Conservation (phyloP, 345 rosid species). For the Odontarrhena argentea region DNA sequence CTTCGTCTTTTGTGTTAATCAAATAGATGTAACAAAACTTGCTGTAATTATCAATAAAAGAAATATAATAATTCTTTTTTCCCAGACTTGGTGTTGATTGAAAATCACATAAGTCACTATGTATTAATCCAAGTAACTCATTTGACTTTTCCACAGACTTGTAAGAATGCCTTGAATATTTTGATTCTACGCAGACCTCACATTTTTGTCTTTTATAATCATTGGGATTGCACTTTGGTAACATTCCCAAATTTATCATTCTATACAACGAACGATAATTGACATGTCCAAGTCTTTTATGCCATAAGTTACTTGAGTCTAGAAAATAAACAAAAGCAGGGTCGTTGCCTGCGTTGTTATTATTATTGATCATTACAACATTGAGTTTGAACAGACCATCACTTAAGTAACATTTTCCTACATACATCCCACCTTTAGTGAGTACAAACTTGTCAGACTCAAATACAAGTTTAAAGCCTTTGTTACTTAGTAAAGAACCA, state of each 20-base stretch:
- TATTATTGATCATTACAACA: neutral
- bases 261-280: neutral
- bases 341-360: neutral
- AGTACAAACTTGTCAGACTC: neutral
- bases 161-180: neutral
- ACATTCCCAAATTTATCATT: neutral
- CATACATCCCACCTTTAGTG: constrained; percentile 20
- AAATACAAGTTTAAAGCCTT: neutral
- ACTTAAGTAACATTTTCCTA: neutral
- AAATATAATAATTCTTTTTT: no score
- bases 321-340: neutral
- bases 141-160: neutral
- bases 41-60: no score
- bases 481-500: neutral
- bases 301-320: neutral
- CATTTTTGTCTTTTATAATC: neutral
- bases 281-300: neutral
- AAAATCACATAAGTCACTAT: no score
- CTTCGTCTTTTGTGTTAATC: neutral
- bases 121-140: neutral
- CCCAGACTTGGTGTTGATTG: no score
- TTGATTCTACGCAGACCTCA: neutral
- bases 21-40: no score
- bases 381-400: constrained; percentile 10
- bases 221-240: neutral